These are phyloP conservation scores for Blastobotrys ciferrii DNA, from an alignment of 1,139 yeast species.

Conservation along the genomic window DNA sequence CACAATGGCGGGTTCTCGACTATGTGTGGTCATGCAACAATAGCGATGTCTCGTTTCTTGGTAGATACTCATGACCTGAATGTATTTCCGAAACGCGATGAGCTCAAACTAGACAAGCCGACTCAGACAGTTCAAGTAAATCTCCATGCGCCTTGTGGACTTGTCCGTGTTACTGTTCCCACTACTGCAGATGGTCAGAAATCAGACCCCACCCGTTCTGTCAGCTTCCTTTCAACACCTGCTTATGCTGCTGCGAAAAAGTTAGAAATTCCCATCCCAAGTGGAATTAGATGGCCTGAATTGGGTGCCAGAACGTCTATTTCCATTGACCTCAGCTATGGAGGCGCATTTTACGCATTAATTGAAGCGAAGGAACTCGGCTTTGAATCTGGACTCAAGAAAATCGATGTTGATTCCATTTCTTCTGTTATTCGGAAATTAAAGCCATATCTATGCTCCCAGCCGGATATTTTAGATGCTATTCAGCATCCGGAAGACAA, in stretches of 20 bases:
- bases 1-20: conserved; percentile 6
- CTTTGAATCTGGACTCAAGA: neutral
- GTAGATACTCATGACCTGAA: conserved; percentile 6
- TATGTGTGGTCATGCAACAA: conserved; percentile 9
- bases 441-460: conserved; percentile 3
- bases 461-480: neutral
- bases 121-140: conserved; percentile 2
- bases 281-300: conserved; percentile 7
- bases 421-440: neutral
- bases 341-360: conserved; percentile 8
- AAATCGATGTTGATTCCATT: conserved; percentile 3
- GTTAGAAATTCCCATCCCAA: neutral
- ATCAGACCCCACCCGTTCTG: conserved; percentile 4
- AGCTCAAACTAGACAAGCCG: neutral
- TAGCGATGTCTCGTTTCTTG: conserved; percentile 6
- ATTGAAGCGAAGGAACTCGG: conserved; percentile 9
- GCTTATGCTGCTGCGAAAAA: conserved; percentile 6
- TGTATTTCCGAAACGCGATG: conserved; percentile 7
- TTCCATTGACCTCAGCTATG: conserved; percentile 6
- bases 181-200: conserved; percentile 6
- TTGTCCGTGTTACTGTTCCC: conserved; percentile 8
- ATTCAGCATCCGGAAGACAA: conserved; percentile 9
- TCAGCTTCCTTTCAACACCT: conserved; percentile 6
- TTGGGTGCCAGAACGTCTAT: neutral
- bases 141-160: conserved; percentile 8